Conservation (phyloP, 2,329 filamentous ascomycete species). For the Amphichorda felina region DNA sequence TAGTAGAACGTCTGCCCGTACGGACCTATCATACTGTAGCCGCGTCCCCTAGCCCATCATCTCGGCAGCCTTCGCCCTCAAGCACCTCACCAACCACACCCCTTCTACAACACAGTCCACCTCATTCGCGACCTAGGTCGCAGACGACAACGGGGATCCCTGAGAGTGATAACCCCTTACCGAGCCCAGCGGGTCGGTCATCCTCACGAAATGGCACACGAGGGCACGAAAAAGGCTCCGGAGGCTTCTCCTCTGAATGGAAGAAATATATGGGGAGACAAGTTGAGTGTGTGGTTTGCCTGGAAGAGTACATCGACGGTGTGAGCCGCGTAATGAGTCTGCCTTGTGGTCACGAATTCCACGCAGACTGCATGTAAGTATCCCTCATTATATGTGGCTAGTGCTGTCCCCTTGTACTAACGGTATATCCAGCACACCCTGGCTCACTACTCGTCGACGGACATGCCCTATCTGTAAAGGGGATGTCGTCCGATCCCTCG, state of each 20-base stretch:
- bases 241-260: slow-evolving; percentile 38
- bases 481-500: slow-evolving; percentile 70
- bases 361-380: slow-evolving; percentile 95
- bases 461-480: slow-evolving; percentile 99
- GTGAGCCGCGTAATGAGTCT: slow-evolving; percentile 93
- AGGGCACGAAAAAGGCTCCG: slow-evolving; percentile 36
- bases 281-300: slow-evolving; percentile 88
- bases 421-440: slow-evolving; percentile 59
- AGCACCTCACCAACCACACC: slow-evolving; percentile 67
- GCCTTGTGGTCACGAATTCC: slow-evolving; percentile 95
- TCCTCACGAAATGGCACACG: slow-evolving; percentile 22
- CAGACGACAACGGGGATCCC: slow-evolving; percentile 51
- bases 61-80: slow-evolving; percentile 49
- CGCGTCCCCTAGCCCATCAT: slow-evolving; percentile 39
- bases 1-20: slow-evolving; percentile 89
- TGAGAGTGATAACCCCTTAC: slow-evolving; percentile 32
- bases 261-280: slow-evolving; percentile 56
- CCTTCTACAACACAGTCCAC: slow-evolving; percentile 50
- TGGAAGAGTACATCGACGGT: slow-evolving; percentile 93
- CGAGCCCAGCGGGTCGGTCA: slow-evolving; percentile 25
- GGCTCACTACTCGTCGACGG: slow-evolving; percentile 86
- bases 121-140: slow-evolving; percentile 48
- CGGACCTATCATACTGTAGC: slow-evolving; percentile 86
- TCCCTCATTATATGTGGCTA: slow-evolving; percentile 3
- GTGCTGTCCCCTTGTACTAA: slow-evolving; percentile 8